Evolutionary conservation across 2,329 filamentous ascomycete genomes (phyloP).

Genomic region (Alternaria brassicae): DNA sequence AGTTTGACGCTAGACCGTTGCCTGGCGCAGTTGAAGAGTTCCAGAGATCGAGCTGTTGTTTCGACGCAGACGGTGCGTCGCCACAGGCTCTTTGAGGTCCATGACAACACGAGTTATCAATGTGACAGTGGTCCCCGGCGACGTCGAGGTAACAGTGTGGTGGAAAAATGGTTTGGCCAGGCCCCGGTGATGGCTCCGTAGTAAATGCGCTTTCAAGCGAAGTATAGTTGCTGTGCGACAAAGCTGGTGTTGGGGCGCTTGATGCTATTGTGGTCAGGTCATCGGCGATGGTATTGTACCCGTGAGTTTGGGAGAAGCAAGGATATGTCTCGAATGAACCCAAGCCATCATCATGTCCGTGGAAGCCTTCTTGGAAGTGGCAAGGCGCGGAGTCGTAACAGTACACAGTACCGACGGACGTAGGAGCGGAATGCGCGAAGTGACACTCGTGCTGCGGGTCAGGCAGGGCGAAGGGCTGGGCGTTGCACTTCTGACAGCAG

Average conservation of each 20-base stretch:
- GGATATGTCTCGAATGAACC: constrained; percentile 40
- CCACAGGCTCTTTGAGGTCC: constrained; percentile 37
- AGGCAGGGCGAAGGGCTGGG: constrained; percentile 41
- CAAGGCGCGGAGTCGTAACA: constrained; percentile 46
- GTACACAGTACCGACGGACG: constrained; percentile 41
- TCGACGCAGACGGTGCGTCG: constrained; percentile 35
- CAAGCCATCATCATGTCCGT: constrained; percentile 31
- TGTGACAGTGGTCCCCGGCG: constrained; percentile 45
- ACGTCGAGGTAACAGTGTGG: constrained; percentile 41
- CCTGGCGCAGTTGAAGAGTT: constrained; percentile 35
- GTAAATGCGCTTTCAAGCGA: constrained; percentile 42
- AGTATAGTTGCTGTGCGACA: constrained; percentile 45
- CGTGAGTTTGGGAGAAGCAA: constrained; percentile 41
- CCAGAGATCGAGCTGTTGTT: constrained; percentile 37
- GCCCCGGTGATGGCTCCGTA: constrained; percentile 35
- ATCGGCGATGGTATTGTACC: constrained; percentile 15
- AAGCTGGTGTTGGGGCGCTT: constrained; percentile 35
- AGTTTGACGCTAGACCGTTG: constrained; percentile 36
- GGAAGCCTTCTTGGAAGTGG: constrained; percentile 43
- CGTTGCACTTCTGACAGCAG: constrained; percentile 46
- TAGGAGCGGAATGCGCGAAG: constrained; percentile 41
- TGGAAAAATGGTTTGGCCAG: constrained; percentile 23
- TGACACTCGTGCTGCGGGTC: constrained; percentile 44
- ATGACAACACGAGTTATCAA: constrained; percentile 48
- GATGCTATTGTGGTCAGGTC: constrained; percentile 36